Conservation (phyloP, 148 eudicot genomes). For the Talinum fruticosum region DNA sequence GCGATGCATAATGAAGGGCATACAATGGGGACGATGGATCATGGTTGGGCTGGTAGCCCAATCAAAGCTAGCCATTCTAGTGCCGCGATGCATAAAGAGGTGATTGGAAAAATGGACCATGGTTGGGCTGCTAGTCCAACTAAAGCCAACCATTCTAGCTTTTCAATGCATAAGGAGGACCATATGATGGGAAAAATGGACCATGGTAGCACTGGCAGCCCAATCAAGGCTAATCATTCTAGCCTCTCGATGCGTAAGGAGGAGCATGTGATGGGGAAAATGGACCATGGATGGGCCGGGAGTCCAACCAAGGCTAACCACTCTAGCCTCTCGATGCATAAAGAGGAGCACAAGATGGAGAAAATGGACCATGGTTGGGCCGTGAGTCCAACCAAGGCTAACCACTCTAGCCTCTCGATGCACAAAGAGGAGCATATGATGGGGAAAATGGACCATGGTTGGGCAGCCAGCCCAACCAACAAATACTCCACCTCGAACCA, state of each 20-base stretch:
- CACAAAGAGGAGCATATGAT: conserved; percentile 12
- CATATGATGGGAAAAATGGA: too few species aligned
- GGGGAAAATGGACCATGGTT: conserved; percentile 7
- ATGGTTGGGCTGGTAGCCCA: not conserved
- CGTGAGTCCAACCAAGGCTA: not conserved
- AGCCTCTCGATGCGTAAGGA: not conserved
- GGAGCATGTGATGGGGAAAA: conserved; percentile 6
- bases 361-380: not conserved
- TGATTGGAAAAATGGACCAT: not conserved
- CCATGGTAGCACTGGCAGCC: not conserved
- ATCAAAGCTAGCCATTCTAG: not conserved
- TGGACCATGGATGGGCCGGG: conserved; percentile 6
- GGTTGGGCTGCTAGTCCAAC: not conserved
- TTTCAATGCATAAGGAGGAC: too few species aligned
- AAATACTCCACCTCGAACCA: not conserved
- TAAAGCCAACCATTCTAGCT: too few species aligned
- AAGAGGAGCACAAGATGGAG: conserved; percentile 15
- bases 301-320: not conserved
- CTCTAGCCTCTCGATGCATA: not conserved
- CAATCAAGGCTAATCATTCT: not conserved
- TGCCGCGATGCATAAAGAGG: too few species aligned
- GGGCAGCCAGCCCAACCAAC: not conserved
- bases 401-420: not conserved
- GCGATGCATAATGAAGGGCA: too few species aligned
- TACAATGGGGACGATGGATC: too few species aligned